Evolutionary conservation across 2,329 filamentous ascomycete species (phyloP), one percentile per base, ranked within the genome.

Genomic region (Dactylellina drechsleri): DNA sequence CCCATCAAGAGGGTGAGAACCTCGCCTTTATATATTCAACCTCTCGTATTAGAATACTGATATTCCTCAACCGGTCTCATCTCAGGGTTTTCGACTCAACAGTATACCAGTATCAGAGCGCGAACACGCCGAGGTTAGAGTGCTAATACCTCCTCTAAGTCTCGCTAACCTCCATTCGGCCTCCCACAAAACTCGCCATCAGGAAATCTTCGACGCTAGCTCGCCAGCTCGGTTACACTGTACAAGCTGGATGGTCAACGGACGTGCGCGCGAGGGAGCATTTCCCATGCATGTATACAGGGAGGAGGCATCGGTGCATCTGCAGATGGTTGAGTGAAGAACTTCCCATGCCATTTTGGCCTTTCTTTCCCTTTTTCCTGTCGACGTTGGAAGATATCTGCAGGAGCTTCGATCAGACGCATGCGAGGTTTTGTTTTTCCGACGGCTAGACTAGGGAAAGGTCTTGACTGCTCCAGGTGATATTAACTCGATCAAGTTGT

Each of bases 341-440:
- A 61, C 70, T 50, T 58, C 57, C 64, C 58, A 57, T 75, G 71
- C 71, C 52, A 41, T 75, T 75, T 75, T 75, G 71, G 62, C 71
- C 28, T 60, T 49, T 18, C 16, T 59, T 67, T 54, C 56, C 56
- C 56, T 58, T 58, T 40, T 52, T 15, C 26, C 5, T 23, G 16
- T n/a, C 43, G 13, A 15, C 15, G 16, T 47, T 47, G 43, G 15
- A n/a, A 47, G 16, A 47, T 36, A 43, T 41, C 10, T 36, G n/a
- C 15, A 47, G 56, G 40, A 49, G 57, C 43, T 10, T 20, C n/a
- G 16, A 49, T 54, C 31, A 36, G 31, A 36, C 31, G 31, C 57
- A 68, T 43, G 66, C 58, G 56, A 61, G 66, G 64, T 54, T 54
- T 36, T 36, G 31, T 36, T 36, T 68, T 59, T 50, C 10, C 52